A percentile compares a stretch with the other conserved stretches of the same genome.
phyloP scores from a whole-genome alignment of 495 filamentous ascomycete species.

The Lepraria neglecta region DNA sequence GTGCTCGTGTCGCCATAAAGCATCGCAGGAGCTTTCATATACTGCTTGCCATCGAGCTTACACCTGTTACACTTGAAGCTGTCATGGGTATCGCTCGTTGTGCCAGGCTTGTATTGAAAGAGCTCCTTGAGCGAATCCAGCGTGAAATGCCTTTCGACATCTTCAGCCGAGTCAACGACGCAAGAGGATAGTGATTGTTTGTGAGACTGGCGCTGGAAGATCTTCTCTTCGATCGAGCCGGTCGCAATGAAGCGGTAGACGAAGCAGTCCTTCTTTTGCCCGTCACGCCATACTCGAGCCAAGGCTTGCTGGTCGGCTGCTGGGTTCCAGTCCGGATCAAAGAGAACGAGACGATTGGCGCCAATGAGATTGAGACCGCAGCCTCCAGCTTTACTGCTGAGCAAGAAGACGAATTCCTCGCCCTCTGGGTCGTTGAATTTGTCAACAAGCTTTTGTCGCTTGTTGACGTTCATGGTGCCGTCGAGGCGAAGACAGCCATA shows the following conservation, averaged over 20 bases:
- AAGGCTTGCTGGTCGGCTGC: conserved; percentile 97
- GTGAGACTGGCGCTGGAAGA: conserved; percentile 97
- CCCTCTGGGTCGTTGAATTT: conserved; percentile 96
- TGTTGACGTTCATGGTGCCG: conserved; percentile 95
- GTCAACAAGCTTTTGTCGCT: conserved; percentile 94
- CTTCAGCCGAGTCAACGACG: conserved; percentile 95
- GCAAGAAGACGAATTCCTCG: conserved; percentile 85
- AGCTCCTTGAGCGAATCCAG: conserved; percentile 82
- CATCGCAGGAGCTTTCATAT: conserved; percentile 85
- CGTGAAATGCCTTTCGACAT: conserved; percentile 94
- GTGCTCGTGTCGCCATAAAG: conserved; percentile 96
- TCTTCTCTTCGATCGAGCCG: conserved; percentile 98
- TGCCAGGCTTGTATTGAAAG: conserved; percentile 83
- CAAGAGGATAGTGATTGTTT: conserved; percentile 95
- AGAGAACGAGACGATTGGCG: conserved; percentile 91
- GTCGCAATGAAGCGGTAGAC: conserved; percentile 98
- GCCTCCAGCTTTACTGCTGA: conserved; percentile 94
- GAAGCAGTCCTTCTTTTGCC: conserved; percentile 98
- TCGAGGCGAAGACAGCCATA: conserved; percentile 89
- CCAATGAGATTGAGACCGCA: conserved; percentile 97
- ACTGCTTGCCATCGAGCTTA: conserved; percentile 76
- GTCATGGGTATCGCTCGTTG: conserved; percentile 90
- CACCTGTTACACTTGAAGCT: conserved; percentile 99
- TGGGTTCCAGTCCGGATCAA: conserved; percentile 99
- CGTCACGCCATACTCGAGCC: conserved; percentile 96